Evolutionary conservation across 208 protist genomes (phyloP).

Genomic region (Tetramitus jugosus): DNA sequence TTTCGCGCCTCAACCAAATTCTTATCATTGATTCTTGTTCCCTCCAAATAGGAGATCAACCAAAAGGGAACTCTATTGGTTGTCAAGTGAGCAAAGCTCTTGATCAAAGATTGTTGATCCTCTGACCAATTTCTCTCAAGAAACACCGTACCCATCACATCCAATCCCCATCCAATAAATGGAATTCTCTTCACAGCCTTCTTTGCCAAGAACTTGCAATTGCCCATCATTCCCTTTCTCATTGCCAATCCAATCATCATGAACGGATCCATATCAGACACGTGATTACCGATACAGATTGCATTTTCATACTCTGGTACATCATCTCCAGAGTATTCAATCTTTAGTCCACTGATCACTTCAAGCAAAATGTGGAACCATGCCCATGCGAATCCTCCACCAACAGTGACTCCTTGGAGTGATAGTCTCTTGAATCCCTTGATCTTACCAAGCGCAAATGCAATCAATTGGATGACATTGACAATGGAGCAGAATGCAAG

Average conservation of each 20-base stretch:
- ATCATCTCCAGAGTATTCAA: neutral
- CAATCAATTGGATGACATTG: too few relatives aligned
- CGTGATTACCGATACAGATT: conserved; percentile 3
- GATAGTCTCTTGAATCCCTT: too few relatives aligned
- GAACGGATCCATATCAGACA: neutral
- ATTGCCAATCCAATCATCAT: conserved; percentile 1
- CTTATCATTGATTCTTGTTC: too few relatives aligned
- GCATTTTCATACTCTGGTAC: conserved; percentile 11
- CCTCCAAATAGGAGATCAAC: conserved; percentile 3
- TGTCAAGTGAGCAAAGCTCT: neutral
- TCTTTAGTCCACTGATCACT: neutral
- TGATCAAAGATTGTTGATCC: neutral
- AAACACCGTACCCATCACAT: neutral
- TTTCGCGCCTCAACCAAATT: too few relatives aligned
- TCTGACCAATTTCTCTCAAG: neutral
- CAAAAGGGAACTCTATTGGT: neutral
- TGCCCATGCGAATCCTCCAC: too few relatives aligned
- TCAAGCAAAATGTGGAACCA: conserved; percentile 1
- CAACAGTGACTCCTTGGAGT: too few relatives aligned
- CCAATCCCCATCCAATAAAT: neutral
- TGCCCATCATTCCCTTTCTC: neutral
- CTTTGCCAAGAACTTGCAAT: neutral
- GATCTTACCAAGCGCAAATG: too few relatives aligned
- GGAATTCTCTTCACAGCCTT: neutral
- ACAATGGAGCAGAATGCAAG: too few relatives aligned